These are phyloP conservation scores for Pseudogymnoascus sp. DNA, from an alignment of 2,329 filamentous ascomycete genomes.

Conservation along the genomic window DNA sequence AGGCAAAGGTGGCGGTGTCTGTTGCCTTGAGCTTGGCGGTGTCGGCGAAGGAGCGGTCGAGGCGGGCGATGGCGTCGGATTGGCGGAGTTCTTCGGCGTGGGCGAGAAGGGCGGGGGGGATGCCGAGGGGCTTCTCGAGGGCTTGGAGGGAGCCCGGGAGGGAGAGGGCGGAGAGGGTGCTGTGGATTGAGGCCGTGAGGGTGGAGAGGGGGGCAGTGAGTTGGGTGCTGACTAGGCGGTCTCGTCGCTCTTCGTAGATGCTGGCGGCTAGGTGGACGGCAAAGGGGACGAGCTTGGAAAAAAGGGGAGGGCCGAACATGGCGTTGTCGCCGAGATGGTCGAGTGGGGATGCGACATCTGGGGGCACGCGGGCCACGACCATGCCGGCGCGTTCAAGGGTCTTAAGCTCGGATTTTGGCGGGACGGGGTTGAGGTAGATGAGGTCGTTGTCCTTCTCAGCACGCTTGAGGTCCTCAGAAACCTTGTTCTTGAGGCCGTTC, in stretches of 20 bases:
- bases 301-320: constrained; percentile 76
- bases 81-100: constrained; percentile 93
- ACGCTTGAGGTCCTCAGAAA: constrained; percentile 79
- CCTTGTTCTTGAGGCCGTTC: constrained; percentile 69
- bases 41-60: constrained; percentile 75
- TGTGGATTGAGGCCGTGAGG: constrained; percentile 71
- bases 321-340: constrained; percentile 70
- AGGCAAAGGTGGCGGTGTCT: constrained; percentile 69
- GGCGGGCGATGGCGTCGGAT: constrained; percentile 70
- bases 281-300: constrained; percentile 87
- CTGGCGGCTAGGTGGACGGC: constrained; percentile 91
- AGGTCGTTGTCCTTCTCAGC: constrained; percentile 95
- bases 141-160: constrained; percentile 89
- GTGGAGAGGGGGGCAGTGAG: constrained; percentile 78
- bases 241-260: constrained; percentile 86
- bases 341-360: constrained; percentile 72
- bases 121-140: constrained; percentile 82
- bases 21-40: constrained; percentile 81
- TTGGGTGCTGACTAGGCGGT: constrained; percentile 80
- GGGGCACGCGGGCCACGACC: constrained; percentile 70
- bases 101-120: constrained; percentile 75
- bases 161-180: constrained; percentile 71
- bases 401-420: constrained; percentile 79
- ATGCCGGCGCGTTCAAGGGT: constrained; percentile 80
- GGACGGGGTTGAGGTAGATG: constrained; percentile 81